Percentiles rank a stretch among this genome's conserved stretches.
Conservation (phyloP, 1,284 basidiomycete species). For the Hymenochaete sp. region DNA sequence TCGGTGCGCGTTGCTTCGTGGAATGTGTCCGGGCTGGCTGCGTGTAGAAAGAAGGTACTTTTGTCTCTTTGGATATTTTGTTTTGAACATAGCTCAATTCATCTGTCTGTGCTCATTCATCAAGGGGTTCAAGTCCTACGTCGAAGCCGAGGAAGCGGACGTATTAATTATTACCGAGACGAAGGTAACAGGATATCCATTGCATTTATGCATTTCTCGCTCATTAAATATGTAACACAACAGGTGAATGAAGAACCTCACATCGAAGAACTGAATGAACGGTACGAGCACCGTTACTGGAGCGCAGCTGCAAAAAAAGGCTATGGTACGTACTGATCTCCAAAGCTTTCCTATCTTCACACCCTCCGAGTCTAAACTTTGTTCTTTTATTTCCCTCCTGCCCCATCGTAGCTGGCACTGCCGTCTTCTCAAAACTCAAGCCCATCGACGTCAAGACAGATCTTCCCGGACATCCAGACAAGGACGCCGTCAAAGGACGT, state of each 20-base stretch:
- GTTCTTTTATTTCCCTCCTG: not conserved
- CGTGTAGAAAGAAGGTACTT: conserved; percentile 62
- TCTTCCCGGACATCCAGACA: conserved; percentile 66
- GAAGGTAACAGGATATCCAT: conserved; percentile 53
- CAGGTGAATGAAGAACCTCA: conserved; percentile 61
- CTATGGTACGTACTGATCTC: conserved; percentile 43
- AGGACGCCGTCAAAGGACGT: conserved; percentile 57
- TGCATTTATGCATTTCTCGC: conserved; percentile 7
- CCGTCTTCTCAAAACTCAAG: conserved; percentile 71
- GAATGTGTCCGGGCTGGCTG: conserved; percentile 68
- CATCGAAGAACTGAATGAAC: conserved; percentile 44
- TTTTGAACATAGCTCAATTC: not conserved
- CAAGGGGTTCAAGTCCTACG: conserved; percentile 71
- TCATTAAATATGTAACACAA: not conserved
- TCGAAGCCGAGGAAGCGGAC: conserved; percentile 78
- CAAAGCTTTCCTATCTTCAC: not conserved
- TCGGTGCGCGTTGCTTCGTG: conserved; percentile 57
- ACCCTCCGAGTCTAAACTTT: not conserved
- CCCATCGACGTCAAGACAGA: conserved; percentile 59
- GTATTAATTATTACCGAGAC: conserved; percentile 76
- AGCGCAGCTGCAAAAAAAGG: conserved; percentile 66
- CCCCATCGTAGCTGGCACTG: conserved; percentile 77
- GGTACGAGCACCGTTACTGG: conserved; percentile 70
- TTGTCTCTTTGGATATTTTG: conserved; percentile 1
- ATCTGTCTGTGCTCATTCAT: not conserved